Evolutionary conservation across 495 filamentous ascomycete genomes (phyloP), one percentile per base, ranked within the genome.

Genomic region (Trichoderma virens): DNA sequence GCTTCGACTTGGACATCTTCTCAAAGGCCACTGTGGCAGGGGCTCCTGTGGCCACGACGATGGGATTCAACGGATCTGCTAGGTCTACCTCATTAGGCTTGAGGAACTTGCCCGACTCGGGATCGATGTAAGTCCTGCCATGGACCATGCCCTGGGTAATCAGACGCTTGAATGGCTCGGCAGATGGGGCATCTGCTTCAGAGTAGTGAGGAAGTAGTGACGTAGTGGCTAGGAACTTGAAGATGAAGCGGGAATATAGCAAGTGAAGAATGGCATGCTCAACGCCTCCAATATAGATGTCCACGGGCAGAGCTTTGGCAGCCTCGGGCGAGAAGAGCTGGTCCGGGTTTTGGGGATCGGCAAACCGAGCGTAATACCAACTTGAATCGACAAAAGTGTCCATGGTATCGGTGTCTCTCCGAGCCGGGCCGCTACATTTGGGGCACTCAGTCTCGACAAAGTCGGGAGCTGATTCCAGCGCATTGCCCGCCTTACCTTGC

Each of bases 1-100:
- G 81, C 70, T 96, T 96, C 64, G 90, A 93, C 74, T 96, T 96
- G n/a, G 89, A 93, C 92, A 96, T 96, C 69, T 96, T 96, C 74
- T 96, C 90, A 64, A 84, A 95, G 0, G 84, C 86, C 32, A 92
- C 70, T 13, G 72, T 80, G 3, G 89, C 85, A 0, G 69, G 69
- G 54, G 83, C 71, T 25, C 82, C 82, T 1, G 86, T 87, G 0
- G 80, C 79, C 45, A 79, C 79, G 41, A 92, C 81, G 60, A 82
- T 78, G 2, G 88, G 89, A 8, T 79, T 78, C 0, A 80, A 70
- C 3, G 81, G 75, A 51, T 82, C 77, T 11, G 77, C 82, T 14
- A 88, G 68, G 65, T 93, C 87, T 18, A 96, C 78, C 70, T 95
- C 92, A 3, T 86, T 81, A 0, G 90, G 89, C 62, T 86, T 90